A percentile compares a stretch with the other conserved stretches of the same genome.
These are phyloP conservation scores for Pulchroboletus neoregius DNA, from an alignment of 1,284 basidiomycete species.

Conservation along the genomic window DNA sequence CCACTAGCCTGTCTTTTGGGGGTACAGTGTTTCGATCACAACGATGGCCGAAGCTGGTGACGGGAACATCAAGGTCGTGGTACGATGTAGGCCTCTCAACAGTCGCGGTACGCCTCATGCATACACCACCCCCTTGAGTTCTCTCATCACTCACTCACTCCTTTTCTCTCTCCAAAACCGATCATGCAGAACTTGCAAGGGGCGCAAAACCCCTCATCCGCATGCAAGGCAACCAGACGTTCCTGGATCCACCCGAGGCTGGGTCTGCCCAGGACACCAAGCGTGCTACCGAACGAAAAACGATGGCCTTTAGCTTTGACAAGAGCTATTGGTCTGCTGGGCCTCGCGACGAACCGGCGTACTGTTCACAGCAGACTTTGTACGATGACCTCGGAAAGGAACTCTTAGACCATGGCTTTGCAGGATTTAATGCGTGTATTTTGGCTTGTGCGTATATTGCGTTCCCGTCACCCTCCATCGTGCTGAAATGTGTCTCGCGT, in stretches of 20 bases:
- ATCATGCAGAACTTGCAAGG: slow-evolving; percentile 72
- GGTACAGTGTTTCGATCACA: slow-evolving; percentile 13
- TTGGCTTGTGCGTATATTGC: slow-evolving; percentile 80
- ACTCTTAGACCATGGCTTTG: slow-evolving; percentile 90
- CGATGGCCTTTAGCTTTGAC: slow-evolving; percentile 89
- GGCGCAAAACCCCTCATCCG: slow-evolving; percentile 90
- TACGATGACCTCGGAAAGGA: slow-evolving; percentile 96
- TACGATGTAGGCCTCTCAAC: slow-evolving; percentile 94
- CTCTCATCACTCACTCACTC: slow-evolving; percentile 7
- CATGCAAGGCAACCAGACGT: slow-evolving; percentile 90
- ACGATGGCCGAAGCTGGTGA: slow-evolving; percentile 58
- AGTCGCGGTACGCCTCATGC: slow-evolving; percentile 64
- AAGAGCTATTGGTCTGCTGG: slow-evolving; percentile 96
- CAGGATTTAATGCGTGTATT: slow-evolving; percentile 98
- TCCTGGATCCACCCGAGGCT: slow-evolving; percentile 83
- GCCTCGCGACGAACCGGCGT: slow-evolving; percentile 78
- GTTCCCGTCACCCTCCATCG: not conserved
- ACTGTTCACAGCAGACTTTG: slow-evolving; percentile 90
- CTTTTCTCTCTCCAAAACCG: slow-evolving; percentile 10
- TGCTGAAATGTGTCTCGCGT: slow-evolving; percentile 7
- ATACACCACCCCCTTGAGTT: slow-evolving; percentile 4
- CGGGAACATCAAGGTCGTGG: slow-evolving; percentile 95
- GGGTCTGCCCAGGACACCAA: slow-evolving; percentile 67
- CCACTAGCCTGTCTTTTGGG: slow-evolving; percentile 12
- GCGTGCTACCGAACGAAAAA: slow-evolving; percentile 82